Evolutionary conservation across 192 early-diverging fungal species (phyloP), one percentile per base, ranked within the genome.

Genomic region (Coemansia sp.): DNA sequence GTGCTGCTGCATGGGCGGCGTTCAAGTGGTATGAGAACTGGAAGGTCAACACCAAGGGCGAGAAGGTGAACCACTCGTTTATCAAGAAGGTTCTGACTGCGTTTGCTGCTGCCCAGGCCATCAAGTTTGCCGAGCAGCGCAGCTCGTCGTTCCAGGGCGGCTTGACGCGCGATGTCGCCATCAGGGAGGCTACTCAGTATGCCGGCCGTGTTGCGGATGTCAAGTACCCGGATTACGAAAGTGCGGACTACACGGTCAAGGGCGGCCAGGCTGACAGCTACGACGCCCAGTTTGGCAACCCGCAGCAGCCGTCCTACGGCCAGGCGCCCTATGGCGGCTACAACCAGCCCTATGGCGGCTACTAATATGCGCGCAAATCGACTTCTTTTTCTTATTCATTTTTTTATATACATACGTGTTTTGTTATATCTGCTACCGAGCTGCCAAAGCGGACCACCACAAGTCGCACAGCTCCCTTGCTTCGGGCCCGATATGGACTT

Each of bases 1-100:
- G 74, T 48, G 74, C 74, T 46, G 74, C 68, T 67, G 74, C 74
- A 14, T 78, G 74, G 74, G 61, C 64, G 35, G 74, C 68, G n/a
- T 60, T 71, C 38, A 71, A 66, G 51, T 78, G 74, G 74, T 78
- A 68, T 56, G 63, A 78, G 63, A 67, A 58, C 64, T 58, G 37
- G 36, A 66, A 67, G 63, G 36, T 53, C 30, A 63, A 57, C 48
- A 70, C 65, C 44, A 33, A 66, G 63, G 68, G 68, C 64, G 61
- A 78, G 68, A 65, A 66, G 56, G 63, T 71, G 40, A 70, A 49
- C 44, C 74, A 78, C 61, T 21, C 50, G 44, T 62, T 61, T 26
- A 40, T 63, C 56, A 78, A 78, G 68, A 78, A 78, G 68, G 37
- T 70, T 20, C 53, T 71, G 14, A 64, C 66, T 38, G 74, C 74